Conservation (phyloP, 768 basidiomycete species). For the Tephrocybe rancida region DNA sequence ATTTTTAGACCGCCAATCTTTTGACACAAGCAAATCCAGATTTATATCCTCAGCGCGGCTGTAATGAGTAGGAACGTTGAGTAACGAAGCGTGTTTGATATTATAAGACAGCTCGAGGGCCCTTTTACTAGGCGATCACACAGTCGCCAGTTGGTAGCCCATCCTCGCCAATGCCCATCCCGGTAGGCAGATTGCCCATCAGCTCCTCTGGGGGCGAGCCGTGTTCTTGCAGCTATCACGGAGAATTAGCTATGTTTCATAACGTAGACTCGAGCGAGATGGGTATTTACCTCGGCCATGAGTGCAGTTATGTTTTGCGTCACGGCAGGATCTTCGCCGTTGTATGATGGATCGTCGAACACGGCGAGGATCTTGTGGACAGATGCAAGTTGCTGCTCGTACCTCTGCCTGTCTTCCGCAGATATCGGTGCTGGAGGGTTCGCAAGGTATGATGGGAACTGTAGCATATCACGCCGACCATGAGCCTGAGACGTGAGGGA, state of each 20-base stretch:
- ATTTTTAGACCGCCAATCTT: too few species aligned
- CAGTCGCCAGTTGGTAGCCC: constrained; percentile 1
- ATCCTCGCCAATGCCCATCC: neutral
- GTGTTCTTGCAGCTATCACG: constrained; percentile 1
- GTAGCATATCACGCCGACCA: neutral
- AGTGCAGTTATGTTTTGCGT: constrained; percentile 57
- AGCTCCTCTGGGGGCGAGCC: constrained; percentile 6
- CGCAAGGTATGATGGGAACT: constrained; percentile 81
- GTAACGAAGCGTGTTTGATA: too few species aligned
- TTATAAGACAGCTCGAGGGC: too few species aligned
- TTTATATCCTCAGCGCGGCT: too few species aligned
- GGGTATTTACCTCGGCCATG: constrained; percentile 69
- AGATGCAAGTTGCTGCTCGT: constrained; percentile 57
- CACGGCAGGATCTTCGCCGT: constrained; percentile 50
- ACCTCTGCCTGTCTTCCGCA: constrained; percentile 62
- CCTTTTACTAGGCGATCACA: constrained; percentile 5
- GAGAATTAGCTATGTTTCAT: neutral
- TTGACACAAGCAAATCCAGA: too few species aligned
- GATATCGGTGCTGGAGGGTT: constrained; percentile 56
- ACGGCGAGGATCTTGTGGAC: constrained; percentile 61
- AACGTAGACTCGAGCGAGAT: neutral
- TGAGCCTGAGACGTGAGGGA: neutral
- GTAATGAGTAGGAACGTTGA: too few species aligned
- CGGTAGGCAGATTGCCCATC: constrained; percentile 3
- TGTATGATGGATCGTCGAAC: constrained; percentile 63